Base-by-base conservation (phyloP, 106 monocot species). In the Acorus calamus region DNA sequence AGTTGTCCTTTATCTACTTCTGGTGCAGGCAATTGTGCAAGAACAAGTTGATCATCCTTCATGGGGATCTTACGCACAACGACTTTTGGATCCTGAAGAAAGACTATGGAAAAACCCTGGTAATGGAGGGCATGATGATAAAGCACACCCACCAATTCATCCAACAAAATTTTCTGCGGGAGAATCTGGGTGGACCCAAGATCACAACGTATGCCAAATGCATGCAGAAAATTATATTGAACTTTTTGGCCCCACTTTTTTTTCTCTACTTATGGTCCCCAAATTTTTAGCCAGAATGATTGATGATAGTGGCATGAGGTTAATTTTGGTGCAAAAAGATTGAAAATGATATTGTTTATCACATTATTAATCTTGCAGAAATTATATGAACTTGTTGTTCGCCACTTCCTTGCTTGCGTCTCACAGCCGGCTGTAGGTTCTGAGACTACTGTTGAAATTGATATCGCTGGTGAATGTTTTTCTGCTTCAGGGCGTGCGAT, bases 81-180 rank as follows among this genome's bases (percentile, higher is more conserved):
- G 60, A 42, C 87, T 96, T 72, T 71, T 96, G 61, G 80, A 96
- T 50, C 83, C 87, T 52, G 91, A 96, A 65, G 57, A 71, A 49
- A 91, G 80, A 60, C 84, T 96, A 5, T 96, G 96, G 96, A 96
- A 85, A 85, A 96, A 87, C 51, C 96, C 96, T 67, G 69, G 91
- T 71, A 88, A 76, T 77, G 96, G 96, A 67, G 96, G 91, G 3
- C 96, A 96, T 68, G 83, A 96, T 87, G 96, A 96, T 72, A 96
- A 96, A 79, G 96, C 96, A 48, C 96, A 96, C 53, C 96, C 96
- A 58, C 96, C 96, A 49, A 96, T 96, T 68, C 96, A 96, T 85
- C 96, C 96, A 47, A 96, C 96, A 41, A 96, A 79, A 59, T 91
- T 81, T 77, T 96, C 87, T 67, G 14, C 76, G 61, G 91, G 90